Evolutionary conservation across 371 early-diverging fungal genomes (phyloP).

Genomic region (Lichtheimia ornata): DNA sequence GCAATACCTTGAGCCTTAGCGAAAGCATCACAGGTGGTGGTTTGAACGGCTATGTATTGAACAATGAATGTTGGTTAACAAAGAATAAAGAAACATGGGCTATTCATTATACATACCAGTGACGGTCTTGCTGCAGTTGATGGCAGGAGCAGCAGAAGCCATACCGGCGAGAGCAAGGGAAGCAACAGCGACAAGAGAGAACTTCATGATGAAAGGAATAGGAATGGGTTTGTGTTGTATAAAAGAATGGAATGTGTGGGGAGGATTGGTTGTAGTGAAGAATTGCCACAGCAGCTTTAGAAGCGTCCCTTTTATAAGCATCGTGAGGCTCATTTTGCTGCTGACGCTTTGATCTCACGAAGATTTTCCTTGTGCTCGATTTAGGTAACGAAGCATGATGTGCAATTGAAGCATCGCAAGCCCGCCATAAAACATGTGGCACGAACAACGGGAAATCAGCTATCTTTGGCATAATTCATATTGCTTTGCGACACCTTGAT

Average conservation of each 20-base stretch:
- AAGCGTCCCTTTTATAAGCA: slow-evolving; percentile 1
- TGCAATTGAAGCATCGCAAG: slow-evolving; percentile 1
- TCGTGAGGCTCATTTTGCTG: background rate
- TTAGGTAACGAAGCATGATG: slow-evolving; percentile 14
- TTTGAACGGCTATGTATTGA: background rate
- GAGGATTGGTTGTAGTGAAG: background rate
- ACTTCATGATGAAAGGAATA: slow-evolving; percentile 15
- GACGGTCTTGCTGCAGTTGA: background rate
- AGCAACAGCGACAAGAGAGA: slow-evolving; percentile 14
- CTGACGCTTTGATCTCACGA: background rate
- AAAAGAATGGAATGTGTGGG: slow-evolving; percentile 15
- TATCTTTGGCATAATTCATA: slow-evolving; percentile 1
- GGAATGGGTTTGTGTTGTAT: slow-evolving; percentile 3
- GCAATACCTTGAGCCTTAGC: background rate
- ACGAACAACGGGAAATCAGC: background rate
- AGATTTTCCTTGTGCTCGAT: slow-evolving; percentile 3
- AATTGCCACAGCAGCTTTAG: background rate
- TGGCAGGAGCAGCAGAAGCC: slow-evolving; percentile 8
- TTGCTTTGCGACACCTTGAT: slow-evolving; percentile 1
- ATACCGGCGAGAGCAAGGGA: slow-evolving; percentile 14
- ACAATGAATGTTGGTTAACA: background rate
- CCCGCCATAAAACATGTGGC: background rate
- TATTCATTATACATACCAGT: background rate
- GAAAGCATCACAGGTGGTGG: background rate
- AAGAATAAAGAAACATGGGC: background rate